Base-by-base conservation (phyloP, 208 protist genomes). In the Porcisia deanei region DNA sequence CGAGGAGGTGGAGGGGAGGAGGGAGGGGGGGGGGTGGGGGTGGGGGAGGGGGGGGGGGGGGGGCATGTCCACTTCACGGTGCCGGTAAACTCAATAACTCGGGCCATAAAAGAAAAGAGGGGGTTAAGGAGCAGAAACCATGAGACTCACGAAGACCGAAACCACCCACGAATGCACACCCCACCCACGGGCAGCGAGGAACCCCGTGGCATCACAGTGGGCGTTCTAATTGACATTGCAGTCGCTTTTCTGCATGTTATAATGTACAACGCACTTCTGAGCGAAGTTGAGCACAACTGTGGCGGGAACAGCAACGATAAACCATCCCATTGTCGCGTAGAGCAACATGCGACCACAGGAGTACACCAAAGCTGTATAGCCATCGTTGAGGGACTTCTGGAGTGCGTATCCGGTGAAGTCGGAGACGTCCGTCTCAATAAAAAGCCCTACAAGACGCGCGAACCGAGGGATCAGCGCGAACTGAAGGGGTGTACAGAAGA, bases 401-500 rank as follows among this genome's bases (percentile, higher is more conserved):
- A 94, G 43, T 10, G 83, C 82, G 20, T 49, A 1, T 2, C 73
- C 58, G 4, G 89, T 88, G 59, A 86, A 91, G 18, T 69, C 10
- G 0, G 76, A 52, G 0, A 79, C 71, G 57, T 87, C 77, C 30
- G 30, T 45, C n/a, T 72, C 55, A 39, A 60, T 0, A 7, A 89
- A 47, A 0, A 45, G 7, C 12, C 73, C 74, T 52, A 54, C 41
- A 8, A 78, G 34, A 12, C 72, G 64, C 16, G 83, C 80, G 60
- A 91, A 83, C 7, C 66, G 70, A 0, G 86, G 85, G 1, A 94
- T 79, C 20, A 88, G 43, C 20, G 82, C 52, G 37, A 94, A 52
- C 57, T 94, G 81, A 8, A 91, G 59, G 4, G 89, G 89, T 0
- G 85, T 85, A 69, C 79, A 80, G 57, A 90, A 66, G 9, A 90